phyloP scores from a whole-genome alignment of 192 early-diverging fungal species.

The Coemansia biformis region DNA sequence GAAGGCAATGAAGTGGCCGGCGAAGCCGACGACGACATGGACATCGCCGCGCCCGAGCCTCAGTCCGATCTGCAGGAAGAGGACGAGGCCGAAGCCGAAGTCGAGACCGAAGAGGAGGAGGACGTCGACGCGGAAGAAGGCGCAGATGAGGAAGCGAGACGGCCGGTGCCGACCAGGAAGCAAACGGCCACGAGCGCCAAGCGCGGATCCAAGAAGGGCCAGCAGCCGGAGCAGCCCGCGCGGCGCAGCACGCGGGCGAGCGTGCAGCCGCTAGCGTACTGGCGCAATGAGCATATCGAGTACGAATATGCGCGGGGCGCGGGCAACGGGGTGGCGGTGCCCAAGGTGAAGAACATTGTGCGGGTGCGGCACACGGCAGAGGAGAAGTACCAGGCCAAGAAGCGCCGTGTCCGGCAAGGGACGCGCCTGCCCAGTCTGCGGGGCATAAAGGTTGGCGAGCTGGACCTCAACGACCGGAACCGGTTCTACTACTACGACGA shows the following conservation, averaged over 20 bases:
- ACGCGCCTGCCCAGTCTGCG: conserved; percentile 18
- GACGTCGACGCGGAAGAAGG: too few species aligned
- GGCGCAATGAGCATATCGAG: conserved; percentile 51
- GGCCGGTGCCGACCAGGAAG: neutral
- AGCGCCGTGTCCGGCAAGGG: conserved; percentile 14
- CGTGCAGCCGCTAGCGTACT: conserved; percentile 37
- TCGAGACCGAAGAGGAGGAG: too few species aligned
- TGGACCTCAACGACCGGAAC: conserved; percentile 22
- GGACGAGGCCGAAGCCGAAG: too few species aligned
- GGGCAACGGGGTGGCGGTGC: conserved; percentile 11
- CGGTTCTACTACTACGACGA: conserved; percentile 47
- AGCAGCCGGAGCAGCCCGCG: conserved; percentile 5
- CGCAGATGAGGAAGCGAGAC: too few species aligned
- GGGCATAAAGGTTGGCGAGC: conserved; percentile 18
- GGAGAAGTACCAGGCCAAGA: conserved; percentile 33
- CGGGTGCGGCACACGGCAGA: conserved; percentile 45
- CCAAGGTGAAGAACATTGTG: conserved; percentile 38
- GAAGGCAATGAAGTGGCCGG: too few species aligned
- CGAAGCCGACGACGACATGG: too few species aligned
- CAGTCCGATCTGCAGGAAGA: too few species aligned
- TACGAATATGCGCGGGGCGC: conserved; percentile 28
- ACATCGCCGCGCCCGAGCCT: too few species aligned
- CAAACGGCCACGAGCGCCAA: neutral
- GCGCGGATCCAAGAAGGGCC: neutral
- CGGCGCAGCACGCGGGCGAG: conserved; percentile 39